Base-by-base conservation (phyloP, 2,329 filamentous ascomycete genomes). In the Grosmannia serpens region DNA sequence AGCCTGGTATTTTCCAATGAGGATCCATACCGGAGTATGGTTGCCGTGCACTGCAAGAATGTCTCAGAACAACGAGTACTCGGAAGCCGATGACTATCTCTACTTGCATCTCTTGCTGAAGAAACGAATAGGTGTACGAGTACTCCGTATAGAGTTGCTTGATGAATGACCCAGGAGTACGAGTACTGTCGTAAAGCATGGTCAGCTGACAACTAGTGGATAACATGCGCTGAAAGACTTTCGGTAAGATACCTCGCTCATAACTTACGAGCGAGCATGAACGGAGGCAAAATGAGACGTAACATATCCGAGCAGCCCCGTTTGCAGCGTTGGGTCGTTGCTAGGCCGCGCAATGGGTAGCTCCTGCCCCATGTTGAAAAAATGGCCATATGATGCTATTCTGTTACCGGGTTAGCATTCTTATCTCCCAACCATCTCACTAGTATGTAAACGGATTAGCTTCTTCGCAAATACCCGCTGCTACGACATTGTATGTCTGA, bases 381-480 rank as follows among this genome's bases (percentile, higher is more conserved):
- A 53, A 41, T 22, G 22, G 22, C 33, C 35, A 20, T 29, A 24
- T 5, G 29, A 26, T 15, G 38, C 53, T 47, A 55, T n/a, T 13
- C 35, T 33, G 53, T n/a, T 44, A 6, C 15, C 8, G 38, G 53
- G 4, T 41, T 55, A 55, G 53, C 31, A 15, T 9, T 5, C 53
- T 22, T 27, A 26, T 29, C 17, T 55, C 38, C n/a, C 35, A 26
- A 46, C 10, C 10, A 44, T 22, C 26, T 9, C 17, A 20, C 53
- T 55, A 55, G 15, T n/a, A 26, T 15, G 4, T 4, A 55, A 22
- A 22, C 3, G 53, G 38, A 38, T 4, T 46, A 17, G 38, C 10
- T 17, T 17, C 13, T n/a, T 55, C 53, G 38, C 53, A 44, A 46
- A 55, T 55, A 55, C 53, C 53, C 53, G 53, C 53, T 55, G 33